Evolutionary conservation across 1,284 basidiomycete species (phyloP), one percentile per base, ranked within the genome.

Genomic region (Phylloboletellus chloephorus): DNA sequence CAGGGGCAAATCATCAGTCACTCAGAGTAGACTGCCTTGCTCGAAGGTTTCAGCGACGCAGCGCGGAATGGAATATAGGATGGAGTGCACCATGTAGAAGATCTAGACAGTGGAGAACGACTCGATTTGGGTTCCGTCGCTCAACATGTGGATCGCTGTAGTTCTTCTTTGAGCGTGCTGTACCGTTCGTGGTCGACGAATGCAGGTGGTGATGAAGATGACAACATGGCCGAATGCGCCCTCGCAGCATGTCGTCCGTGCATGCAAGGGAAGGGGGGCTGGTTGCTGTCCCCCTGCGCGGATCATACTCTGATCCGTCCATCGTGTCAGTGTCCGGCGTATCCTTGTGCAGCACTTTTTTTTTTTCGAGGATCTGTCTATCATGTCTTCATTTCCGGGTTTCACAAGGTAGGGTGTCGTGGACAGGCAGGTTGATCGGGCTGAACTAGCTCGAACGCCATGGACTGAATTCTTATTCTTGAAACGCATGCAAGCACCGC

Each of bases 41-140:
- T n/a, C n/a, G n/a, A n/a, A n/a, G n/a, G n/a, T n/a, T n/a, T n/a
- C n/a, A n/a, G n/a, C n/a, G n/a, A n/a, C n/a, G n/a, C n/a, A n/a
- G n/a, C n/a, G n/a, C n/a, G n/a, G n/a, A n/a, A n/a, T n/a, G n/a
- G n/a, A n/a, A n/a, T n/a, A n/a, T n/a, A n/a, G n/a, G n/a, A n/a
- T n/a, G n/a, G n/a, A n/a, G n/a, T n/a, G n/a, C n/a, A n/a, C n/a
- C n/a, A n/a, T n/a, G n/a, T n/a, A n/a, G n/a, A n/a, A n/a, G n/a
- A n/a, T n/a, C n/a, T n/a, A n/a, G n/a, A n/a, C n/a, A n/a, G n/a
- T n/a, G n/a, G n/a, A n/a, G n/a, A n/a, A n/a, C n/a, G n/a, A n/a
- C 59, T 8, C 9, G n/a, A 71, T 63, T 39, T 68, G 82, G 45
- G 76, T 75, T 45, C 72, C 82, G 62, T 82, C 41, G 77, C 74